Percentiles rank a stretch among this genome's conserved stretches.
These are phyloP conservation scores for Colletotrichum neosansevieriae DNA, from an alignment of 2,329 filamentous ascomycete species.

Conservation along the genomic window DNA sequence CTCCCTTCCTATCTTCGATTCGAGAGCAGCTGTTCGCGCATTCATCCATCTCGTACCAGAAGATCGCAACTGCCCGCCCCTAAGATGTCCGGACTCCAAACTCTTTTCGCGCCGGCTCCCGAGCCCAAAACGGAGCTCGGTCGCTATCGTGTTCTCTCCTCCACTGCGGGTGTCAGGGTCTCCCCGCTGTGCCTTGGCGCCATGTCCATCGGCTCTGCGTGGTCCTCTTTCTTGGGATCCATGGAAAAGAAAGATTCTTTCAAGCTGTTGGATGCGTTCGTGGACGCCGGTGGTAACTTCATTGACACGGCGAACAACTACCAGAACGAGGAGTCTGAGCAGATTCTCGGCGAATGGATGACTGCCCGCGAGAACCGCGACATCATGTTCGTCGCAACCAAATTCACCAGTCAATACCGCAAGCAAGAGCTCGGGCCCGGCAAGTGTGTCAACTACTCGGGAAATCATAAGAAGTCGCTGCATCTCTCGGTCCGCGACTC, in stretches of 20 bases:
- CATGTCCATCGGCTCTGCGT: slow-evolving; percentile 64
- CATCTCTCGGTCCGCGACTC: slow-evolving; percentile 57
- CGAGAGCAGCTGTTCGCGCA: background rate
- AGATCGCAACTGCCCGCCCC: background rate
- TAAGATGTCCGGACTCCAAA: slow-evolving; percentile 25
- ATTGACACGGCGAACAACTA: slow-evolving; percentile 74
- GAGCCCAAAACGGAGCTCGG: slow-evolving; percentile 63
- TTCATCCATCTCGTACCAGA: background rate
- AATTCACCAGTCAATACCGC: slow-evolving; percentile 65
- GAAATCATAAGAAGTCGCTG: slow-evolving; percentile 58
- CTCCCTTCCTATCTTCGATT: background rate
- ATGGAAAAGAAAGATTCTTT: slow-evolving; percentile 67
- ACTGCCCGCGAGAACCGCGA: slow-evolving; percentile 61
- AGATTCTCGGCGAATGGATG: slow-evolving; percentile 71
- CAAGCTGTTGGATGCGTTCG: slow-evolving; percentile 69
- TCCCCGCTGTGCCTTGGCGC: slow-evolving; percentile 65
- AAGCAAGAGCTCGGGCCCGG: slow-evolving; percentile 50
- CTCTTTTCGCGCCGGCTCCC: slow-evolving; percentile 45
- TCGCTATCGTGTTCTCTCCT: slow-evolving; percentile 63
- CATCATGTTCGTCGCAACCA: slow-evolving; percentile 66
- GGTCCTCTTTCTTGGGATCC: slow-evolving; percentile 60
- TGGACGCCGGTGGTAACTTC: slow-evolving; percentile 72
- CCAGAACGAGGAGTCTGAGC: slow-evolving; percentile 68
- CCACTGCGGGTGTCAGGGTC: slow-evolving; percentile 62
- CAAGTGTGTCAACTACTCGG: slow-evolving; percentile 54